A percentile compares a stretch with the other conserved stretches of the same genome.
Conservation (phyloP, 306 rosid genomes). For the Lathyrus oleraceus region DNA sequence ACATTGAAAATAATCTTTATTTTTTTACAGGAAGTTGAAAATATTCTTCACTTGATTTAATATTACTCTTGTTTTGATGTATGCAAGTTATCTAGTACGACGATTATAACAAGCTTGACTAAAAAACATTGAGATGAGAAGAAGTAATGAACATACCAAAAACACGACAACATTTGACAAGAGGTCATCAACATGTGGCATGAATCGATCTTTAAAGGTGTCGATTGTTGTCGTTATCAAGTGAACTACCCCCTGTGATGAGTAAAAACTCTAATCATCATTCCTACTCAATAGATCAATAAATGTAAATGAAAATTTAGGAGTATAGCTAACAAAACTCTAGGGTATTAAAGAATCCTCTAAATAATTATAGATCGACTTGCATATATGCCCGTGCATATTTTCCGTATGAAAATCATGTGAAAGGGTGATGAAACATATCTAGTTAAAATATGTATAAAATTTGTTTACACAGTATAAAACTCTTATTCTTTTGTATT, state of each 20-base stretch:
- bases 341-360: not conserved
- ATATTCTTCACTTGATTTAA: not conserved
- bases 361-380: not conserved
- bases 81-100: not conserved
- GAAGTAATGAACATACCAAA: conserved; percentile 22
- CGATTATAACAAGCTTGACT: not conserved
- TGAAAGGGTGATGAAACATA: no score
- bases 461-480: no score
- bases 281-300: not conserved
- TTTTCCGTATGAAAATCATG: no score
- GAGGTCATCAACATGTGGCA: conserved; percentile 14
- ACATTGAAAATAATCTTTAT: not conserved
- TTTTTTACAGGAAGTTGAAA: not conserved
- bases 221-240: conserved; percentile 4
- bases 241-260: conserved; percentile 12
- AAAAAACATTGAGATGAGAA: not conserved
- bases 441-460: no score
- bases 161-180: conserved; percentile 13
- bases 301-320: not conserved
- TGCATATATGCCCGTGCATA: no score
- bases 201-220: not conserved
- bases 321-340: not conserved
- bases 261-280: not conserved
- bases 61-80: not conserved
- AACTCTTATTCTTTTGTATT: no score